Evolutionary conservation across 2,329 filamentous ascomycete genomes (phyloP), one percentile per base, ranked within the genome.

Genomic region (Aspergillus costaricaensis): DNA sequence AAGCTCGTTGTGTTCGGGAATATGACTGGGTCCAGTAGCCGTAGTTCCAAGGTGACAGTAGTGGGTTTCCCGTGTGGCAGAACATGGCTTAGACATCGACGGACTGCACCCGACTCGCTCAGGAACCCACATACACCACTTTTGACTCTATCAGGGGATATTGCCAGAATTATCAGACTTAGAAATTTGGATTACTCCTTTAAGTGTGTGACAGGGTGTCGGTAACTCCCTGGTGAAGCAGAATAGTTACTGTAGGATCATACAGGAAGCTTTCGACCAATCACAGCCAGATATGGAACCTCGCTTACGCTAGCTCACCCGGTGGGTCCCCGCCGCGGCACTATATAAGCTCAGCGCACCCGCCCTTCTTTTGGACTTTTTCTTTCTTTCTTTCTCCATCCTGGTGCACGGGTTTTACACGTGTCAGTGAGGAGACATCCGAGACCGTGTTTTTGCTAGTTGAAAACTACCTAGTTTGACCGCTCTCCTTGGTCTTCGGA

Each of bases 361-460:
- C 66, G 25, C 54, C 32, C 7, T n/a, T 0, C 1, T 58, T 66
- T 75, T 70, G 57, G 38, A 21, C 43, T 66, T 44, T 70, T 75
- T 73, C 70, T 64, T 73, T 70, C 66, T 71, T 76, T 77, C 70
- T 61, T 71, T 73, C 66, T 70, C 57, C 70, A 77, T 77, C 74
- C 74, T 76, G 68, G 75, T 77, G 75, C 75, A 88, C 80, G 86
- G 88, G 89, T 88, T 85, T 89, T 89, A 91, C 85, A 87, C 85
- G 85, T 88, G 86, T 86, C 88, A 89, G 87, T 92, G 89, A 92
- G 87, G 89, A 91, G 88, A 87, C 85, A 87, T 91, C 90, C 86
- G 90, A 92, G 88, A 86, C 86, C 85, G 85, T 85, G 84, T 91
- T 91, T 90, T 91, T 91, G 89, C 89, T 91, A 90, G 88, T 91